phyloP scores from a whole-genome alignment of 2,329 filamentous ascomycete species.

The Penicillium sp. region DNA sequence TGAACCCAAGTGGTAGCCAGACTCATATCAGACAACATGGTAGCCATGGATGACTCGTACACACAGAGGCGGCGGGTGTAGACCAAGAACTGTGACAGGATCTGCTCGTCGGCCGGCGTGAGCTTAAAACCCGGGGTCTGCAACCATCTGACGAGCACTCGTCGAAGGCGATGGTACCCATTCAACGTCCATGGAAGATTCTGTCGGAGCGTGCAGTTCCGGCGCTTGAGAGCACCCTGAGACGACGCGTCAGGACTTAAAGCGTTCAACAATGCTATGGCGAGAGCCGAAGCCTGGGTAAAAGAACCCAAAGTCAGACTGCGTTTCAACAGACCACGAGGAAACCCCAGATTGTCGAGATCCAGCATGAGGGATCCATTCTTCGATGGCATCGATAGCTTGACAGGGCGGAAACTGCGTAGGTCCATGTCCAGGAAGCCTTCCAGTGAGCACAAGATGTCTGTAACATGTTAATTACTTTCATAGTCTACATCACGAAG shows the following conservation, averaged over 20 bases:
- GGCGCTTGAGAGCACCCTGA: conserved; percentile 20
- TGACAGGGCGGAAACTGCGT: conserved; percentile 12
- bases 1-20: conserved; percentile 37
- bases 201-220: conserved; percentile 34
- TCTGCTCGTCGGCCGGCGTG: conserved; percentile 23
- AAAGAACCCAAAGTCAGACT: conserved; percentile 35
- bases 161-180: conserved; percentile 40
- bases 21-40: conserved; percentile 31
- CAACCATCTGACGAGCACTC: conserved; percentile 34
- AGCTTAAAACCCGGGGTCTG: conserved; percentile 22
- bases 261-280: conserved; percentile 37
- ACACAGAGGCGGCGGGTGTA: conserved; percentile 30
- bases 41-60: conserved; percentile 25
- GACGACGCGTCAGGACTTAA: conserved; percentile 27
- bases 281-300: conserved; percentile 29
- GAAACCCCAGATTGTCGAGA: conserved; percentile 38
- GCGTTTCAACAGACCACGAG: conserved; percentile 34
- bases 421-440: conserved; percentile 22
- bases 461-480: conserved; percentile 40
- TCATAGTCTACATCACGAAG: background rate
- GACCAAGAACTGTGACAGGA: conserved; percentile 35
- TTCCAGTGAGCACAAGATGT: conserved; percentile 51
- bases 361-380: conserved; percentile 34
- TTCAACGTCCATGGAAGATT: conserved; percentile 41
- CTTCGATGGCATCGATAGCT: conserved; percentile 33